Evolutionary conservation across 2,329 filamentous ascomycete genomes (phyloP), one percentile per base, ranked within the genome.

Genomic region (Diaporthe humulicola): DNA sequence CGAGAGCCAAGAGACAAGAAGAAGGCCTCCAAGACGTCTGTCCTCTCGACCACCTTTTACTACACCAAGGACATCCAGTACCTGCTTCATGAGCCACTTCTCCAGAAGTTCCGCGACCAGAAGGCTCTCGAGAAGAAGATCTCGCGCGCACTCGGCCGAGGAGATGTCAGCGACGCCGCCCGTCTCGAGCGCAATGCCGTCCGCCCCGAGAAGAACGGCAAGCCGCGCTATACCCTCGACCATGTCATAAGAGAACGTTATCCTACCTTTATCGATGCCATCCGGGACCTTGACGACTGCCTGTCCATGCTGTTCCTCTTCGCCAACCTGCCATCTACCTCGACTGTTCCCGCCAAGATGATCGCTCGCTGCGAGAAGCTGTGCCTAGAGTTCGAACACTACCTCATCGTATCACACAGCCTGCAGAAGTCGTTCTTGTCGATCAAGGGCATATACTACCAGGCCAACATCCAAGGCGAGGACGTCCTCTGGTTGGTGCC

Each of bases 361-460:
- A 96, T 99, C 83, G 94, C 95, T 71, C 93, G 95, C 78, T 99
- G 97, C 88, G 96, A 98, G 87, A 93, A 95, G 73, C 87, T 99
- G 72, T 96, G 93, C 80, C 93, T 96, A 84, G 97, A 99, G 86
- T 99, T 99, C 85, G 94, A 98, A 86, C 97, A 98, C 88, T 99
- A 98, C 85, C 90, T 99, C 77, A 99, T 99, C 82, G 91, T 93
- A 61, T 97, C 96, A 56, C 92, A 98, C 85, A 95, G 94, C 80
- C 87, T 99, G 79, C 94, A 95, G 81, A 98, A 98, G 87, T 98
- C 96, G 0, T 99, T 99, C 87, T 87, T 99, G 78, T 98, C 95
- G 2, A 98, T 99, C 86, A 99, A 99, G 89, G 97, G 97, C 76
- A 98, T 99, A 81, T 99, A 99, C 88, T 99, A 98, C 86, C 96